Conservation (phyloP, 2,329 filamentous ascomycete genomes). For the Orbilia brochopaga region DNA sequence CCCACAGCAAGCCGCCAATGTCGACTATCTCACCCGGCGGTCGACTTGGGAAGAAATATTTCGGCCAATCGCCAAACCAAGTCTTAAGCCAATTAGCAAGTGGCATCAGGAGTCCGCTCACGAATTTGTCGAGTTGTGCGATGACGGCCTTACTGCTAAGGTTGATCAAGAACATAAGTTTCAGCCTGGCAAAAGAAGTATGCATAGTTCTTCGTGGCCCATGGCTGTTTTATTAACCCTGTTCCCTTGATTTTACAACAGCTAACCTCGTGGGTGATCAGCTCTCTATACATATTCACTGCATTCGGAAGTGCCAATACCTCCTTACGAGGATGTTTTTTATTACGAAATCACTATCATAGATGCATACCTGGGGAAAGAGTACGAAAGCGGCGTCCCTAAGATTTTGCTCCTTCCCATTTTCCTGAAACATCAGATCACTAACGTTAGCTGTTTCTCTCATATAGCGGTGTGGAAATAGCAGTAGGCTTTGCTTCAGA, state of each 20-base stretch:
- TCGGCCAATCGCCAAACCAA: neutral
- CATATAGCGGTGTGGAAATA: neutral
- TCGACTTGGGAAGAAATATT: slow-evolving; percentile 14
- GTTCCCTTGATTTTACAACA: too few species aligned
- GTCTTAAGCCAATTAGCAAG: neutral
- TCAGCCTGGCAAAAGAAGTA: neutral
- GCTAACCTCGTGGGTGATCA: too few species aligned
- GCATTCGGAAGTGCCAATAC: too few species aligned
- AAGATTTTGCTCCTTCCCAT: neutral
- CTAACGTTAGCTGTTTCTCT: neutral
- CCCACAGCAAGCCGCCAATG: neutral
- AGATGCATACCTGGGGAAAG: neutral
- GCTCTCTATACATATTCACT: too few species aligned
- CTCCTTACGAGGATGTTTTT: slow-evolving; percentile 1
- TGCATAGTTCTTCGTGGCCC: too few species aligned
- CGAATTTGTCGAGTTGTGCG: slow-evolving; percentile 7
- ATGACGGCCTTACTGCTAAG: slow-evolving; percentile 2
- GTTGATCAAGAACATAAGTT: neutral
- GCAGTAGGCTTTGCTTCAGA: slow-evolving; percentile 14
- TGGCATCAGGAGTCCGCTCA: slow-evolving; percentile 1
- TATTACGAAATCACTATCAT: slow-evolving; percentile 31
- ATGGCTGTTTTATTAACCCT: too few species aligned
- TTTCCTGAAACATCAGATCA: neutral
- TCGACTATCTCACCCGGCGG: slow-evolving; percentile 9
- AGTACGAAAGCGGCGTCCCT: neutral